A percentile compares a stretch with the other conserved stretches of the same genome.
Evolutionary conservation across 1,284 basidiomycete species (phyloP).

Genomic region (Neonothopanus nambi): DNA sequence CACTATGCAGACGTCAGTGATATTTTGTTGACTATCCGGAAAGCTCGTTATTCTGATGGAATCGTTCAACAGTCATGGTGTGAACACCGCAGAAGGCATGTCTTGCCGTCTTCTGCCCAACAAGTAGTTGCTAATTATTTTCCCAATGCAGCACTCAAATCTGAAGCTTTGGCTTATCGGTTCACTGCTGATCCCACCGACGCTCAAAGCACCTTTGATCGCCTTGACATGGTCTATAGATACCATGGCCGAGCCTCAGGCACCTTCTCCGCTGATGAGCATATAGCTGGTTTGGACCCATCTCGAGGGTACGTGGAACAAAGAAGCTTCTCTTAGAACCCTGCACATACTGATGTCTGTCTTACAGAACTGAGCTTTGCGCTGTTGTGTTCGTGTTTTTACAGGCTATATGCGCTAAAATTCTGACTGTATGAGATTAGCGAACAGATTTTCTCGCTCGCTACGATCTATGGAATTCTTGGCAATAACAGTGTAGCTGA

Average conservation of each 20-base stretch:
- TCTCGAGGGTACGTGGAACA: slow-evolving; percentile 33
- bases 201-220: slow-evolving; percentile 36
- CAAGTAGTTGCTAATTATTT: background rate
- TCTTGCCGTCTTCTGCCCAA: background rate
- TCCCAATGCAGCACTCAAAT: slow-evolving; percentile 33
- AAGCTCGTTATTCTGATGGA: background rate
- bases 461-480: slow-evolving; percentile 38
- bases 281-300: slow-evolving; percentile 38
- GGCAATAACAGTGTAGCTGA: slow-evolving; percentile 41
- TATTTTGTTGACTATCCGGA: background rate
- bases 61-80: slow-evolving; percentile 31
- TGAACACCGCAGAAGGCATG: slow-evolving; percentile 39
- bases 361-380: slow-evolving; percentile 36
- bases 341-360: background rate
- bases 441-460: slow-evolving; percentile 41
- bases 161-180: slow-evolving; percentile 40
- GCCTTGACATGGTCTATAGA: slow-evolving; percentile 36
- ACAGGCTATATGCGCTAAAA: too few species aligned
- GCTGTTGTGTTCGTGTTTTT: slow-evolving; percentile 35
- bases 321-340: background rate
- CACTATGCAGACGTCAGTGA: slow-evolving; percentile 31
- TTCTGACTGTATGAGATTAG: slow-evolving; percentile 22
- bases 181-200: slow-evolving; percentile 39
- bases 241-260: slow-evolving; percentile 39
- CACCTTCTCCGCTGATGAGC: slow-evolving; percentile 41